phyloP scores from a whole-genome alignment of 2,329 filamentous ascomycete genomes.

The Didymella pinodella region DNA sequence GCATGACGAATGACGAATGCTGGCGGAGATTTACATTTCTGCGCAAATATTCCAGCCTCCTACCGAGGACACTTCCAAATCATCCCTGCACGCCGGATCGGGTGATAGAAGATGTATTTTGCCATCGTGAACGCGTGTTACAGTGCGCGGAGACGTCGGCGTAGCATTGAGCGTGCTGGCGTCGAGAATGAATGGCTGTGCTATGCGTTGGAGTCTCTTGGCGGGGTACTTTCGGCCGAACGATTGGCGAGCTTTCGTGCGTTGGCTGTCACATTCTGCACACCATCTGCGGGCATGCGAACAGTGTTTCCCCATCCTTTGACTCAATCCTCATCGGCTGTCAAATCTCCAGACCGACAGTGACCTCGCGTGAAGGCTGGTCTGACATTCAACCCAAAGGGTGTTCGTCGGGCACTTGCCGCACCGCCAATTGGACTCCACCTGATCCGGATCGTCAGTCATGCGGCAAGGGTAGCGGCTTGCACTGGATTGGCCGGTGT shows the following conservation, averaged over 20 bases:
- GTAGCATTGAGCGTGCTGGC: conserved; percentile 21
- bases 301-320: conserved; percentile 13
- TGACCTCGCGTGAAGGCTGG: conserved; percentile 26
- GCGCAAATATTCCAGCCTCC: conserved; percentile 39
- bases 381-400: conserved; percentile 24
- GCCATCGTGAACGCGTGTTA: conserved; percentile 35
- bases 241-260: conserved; percentile 14
- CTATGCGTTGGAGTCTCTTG: conserved; percentile 24
- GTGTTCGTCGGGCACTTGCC: conserved; percentile 21
- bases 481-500: conserved; percentile 24
- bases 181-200: conserved; percentile 21
- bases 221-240: conserved; percentile 18
- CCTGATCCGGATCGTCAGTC: conserved; percentile 31
- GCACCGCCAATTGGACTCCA: conserved; percentile 21
- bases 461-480: conserved; percentile 29
- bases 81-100: conserved; percentile 19
- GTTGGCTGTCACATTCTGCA: conserved; percentile 18
- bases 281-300: conserved; percentile 20
- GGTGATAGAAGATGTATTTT: conserved; percentile 23
- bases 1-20: conserved; percentile 38
- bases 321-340: conserved; percentile 17
- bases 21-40: conserved; percentile 26
- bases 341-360: conserved; percentile 13
- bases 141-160: conserved; percentile 26
- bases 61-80: conserved; percentile 22